These are phyloP conservation scores for Heliosperma pusillum DNA, from an alignment of 148 eudicot species.

Conservation along the genomic window DNA sequence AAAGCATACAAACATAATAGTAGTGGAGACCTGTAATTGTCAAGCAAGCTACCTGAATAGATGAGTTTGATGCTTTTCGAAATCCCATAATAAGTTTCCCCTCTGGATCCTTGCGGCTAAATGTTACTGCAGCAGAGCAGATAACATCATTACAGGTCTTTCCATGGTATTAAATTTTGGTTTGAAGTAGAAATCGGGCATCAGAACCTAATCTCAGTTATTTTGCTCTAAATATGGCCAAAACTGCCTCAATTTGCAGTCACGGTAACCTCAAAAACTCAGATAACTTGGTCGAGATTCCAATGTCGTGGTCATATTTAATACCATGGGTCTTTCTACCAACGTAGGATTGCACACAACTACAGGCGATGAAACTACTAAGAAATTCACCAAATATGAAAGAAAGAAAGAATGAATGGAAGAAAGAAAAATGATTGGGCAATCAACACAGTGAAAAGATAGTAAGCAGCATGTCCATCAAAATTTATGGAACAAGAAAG, in stretches of 20 bases:
- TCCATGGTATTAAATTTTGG: not conserved
- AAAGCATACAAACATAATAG: not conserved
- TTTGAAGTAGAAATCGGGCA: not conserved
- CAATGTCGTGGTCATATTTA: not conserved
- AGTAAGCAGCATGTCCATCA: not conserved
- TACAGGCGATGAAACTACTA: not conserved
- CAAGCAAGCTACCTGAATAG: constrained; percentile 43
- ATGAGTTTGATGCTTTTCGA: constrained; percentile 65
- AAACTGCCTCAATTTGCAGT: not conserved
- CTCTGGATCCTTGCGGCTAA: constrained; percentile 93
- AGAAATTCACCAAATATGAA: not conserved
- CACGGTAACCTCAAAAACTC: not conserved
- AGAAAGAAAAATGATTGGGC: not conserved
- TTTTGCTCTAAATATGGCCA: not conserved
- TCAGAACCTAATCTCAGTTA: not conserved
- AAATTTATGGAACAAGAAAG: not conserved
- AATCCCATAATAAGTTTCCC: constrained; percentile 93
- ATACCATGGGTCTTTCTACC: not conserved
- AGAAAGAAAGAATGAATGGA: not conserved
- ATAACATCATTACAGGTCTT: constrained; percentile 13
- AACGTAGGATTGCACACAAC: constrained; percentile 12
- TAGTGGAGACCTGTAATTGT: not conserved
- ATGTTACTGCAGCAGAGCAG: constrained; percentile 56
- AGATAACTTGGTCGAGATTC: not conserved
- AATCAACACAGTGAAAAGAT: not conserved